Base-by-base conservation (phyloP, 148 eudicot genomes). In the Camellia granthamiana region DNA sequence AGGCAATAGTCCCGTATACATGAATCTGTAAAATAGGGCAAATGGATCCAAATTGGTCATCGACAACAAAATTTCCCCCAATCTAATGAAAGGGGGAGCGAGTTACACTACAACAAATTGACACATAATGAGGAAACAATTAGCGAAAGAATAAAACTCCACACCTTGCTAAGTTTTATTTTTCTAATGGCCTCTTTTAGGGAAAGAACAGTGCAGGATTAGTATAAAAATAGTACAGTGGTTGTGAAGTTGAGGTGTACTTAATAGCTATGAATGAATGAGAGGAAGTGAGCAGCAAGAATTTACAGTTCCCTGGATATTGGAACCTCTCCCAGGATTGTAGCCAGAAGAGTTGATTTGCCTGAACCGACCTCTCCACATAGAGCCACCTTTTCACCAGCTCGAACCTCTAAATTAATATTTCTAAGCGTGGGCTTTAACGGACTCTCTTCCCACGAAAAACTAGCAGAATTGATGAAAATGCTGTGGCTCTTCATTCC, bases 341-440 rank as follows among this genome's bases (percentile, higher is more conserved):
- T 83, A 42, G 98, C 91, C 44, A 93, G 82, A 87, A 95, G 89
- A 23, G 96, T 90, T 1, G 98, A 91, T 83, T 95, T 95, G 9
- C 98, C 98, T 1, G 97, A 93, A 6, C 98, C 98, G 58, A 95
- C 98, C 79, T 95, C 97, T 52, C 98, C 98, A 81, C 97, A 95
- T 30, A 93, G 83, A 19, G 97, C 98, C 41, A 91, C 76, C 80
- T 89, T 95, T 70, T 90, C 88, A 78, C 97, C 94, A 23, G 78
- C 72, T 79, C 72, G 77, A 75, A 90, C 92, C 81, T 84, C 92
- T 79, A 95, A 76, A 83, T 89, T 87, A 41, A 95, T 83, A 81
- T 90, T 83, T 73, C 81, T 83, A 52, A 95, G 82, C 5, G 90
- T 85, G 0, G 91, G 87, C 80, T 86, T 91, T 43, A 78, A 69